Evolutionary conservation across 768 basidiomycete genomes (phyloP).

Genomic region (Pleurotus platypus): DNA sequence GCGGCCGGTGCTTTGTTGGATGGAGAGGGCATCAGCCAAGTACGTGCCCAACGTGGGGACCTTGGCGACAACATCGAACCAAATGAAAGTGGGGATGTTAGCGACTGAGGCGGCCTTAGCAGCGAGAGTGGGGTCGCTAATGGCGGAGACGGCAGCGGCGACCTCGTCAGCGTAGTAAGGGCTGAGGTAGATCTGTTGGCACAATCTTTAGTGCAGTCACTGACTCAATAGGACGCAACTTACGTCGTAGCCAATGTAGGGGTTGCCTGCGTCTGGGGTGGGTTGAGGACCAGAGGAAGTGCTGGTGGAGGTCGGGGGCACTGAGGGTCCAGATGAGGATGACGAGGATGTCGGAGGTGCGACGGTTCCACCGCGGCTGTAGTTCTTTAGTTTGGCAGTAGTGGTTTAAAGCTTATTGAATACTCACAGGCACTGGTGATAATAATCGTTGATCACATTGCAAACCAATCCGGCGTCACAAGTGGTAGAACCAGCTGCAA

Average conservation of each 20-base stretch:
- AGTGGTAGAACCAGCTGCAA: constrained; percentile 33
- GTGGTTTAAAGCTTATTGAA: not conserved
- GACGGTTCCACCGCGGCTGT: not conserved
- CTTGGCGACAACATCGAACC: constrained; percentile 58
- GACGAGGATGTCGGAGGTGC: constrained; percentile 34
- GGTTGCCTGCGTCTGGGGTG: constrained; percentile 45
- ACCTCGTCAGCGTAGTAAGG: constrained; percentile 59
- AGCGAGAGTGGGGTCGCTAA: constrained; percentile 43
- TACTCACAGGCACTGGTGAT: constrained; percentile 37
- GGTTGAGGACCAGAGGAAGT: constrained; percentile 25
- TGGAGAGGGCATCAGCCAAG: constrained; percentile 47
- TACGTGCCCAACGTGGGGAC: constrained; percentile 51
- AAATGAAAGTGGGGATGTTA: constrained; percentile 58
- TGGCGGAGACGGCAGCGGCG: constrained; percentile 43
- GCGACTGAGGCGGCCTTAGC: constrained; percentile 51
- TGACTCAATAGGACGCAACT: not conserved
- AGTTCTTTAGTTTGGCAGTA: too few species aligned
- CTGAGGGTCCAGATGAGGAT: constrained; percentile 41
- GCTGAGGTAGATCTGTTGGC: constrained; percentile 41
- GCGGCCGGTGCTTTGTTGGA: constrained; percentile 38
- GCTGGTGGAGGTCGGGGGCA: constrained; percentile 17
- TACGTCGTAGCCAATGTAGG: constrained; percentile 47
- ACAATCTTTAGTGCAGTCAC: not conserved
- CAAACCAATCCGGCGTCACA: constrained; percentile 34
- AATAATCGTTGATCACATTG: constrained; percentile 13